Evolutionary conservation across 768 basidiomycete species (phyloP).

Genomic region (Xerocomellus intermedius): DNA sequence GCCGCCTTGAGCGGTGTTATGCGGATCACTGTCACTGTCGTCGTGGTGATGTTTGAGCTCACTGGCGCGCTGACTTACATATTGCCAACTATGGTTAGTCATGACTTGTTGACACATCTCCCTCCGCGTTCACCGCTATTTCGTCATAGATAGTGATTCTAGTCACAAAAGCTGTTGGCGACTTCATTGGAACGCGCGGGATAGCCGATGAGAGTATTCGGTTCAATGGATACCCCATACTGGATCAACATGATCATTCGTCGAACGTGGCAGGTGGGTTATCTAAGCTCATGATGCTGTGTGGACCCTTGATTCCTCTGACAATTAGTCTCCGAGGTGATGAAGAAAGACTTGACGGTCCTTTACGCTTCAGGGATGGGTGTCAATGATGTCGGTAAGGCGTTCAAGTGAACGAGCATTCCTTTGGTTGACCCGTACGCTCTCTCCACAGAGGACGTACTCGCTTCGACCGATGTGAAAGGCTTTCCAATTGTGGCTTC

Average conservation of each 20-base stretch:
- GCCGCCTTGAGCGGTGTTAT: constrained; percentile 96
- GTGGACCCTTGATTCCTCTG: constrained; percentile 1
- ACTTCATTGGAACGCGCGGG: constrained; percentile 88
- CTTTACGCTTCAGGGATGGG: constrained; percentile 74
- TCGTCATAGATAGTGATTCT: constrained; percentile 81
- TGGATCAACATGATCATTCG: constrained; percentile 93
- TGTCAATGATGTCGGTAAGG: constrained; percentile 76
- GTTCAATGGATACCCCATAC: constrained; percentile 95
- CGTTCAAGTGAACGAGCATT: background rate
- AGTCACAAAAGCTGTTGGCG: constrained; percentile 96
- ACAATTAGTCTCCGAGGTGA: constrained; percentile 76
- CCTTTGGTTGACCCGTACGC: constrained; percentile 1
- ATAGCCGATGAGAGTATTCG: constrained; percentile 97
- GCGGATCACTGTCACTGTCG: constrained; percentile 95
- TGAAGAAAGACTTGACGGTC: constrained; percentile 77
- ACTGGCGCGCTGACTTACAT: constrained; percentile 98
- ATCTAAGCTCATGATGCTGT: background rate
- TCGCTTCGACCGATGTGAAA: constrained; percentile 74
- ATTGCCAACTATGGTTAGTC: constrained; percentile 89
- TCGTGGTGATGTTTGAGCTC: constrained; percentile 99
- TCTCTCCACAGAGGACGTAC: constrained; percentile 56
- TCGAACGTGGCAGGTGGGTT: constrained; percentile 84
- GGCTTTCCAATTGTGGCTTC: constrained; percentile 88
- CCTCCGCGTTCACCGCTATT: constrained; percentile 8
- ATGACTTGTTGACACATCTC: constrained; percentile 1